These are phyloP conservation scores for Phascolomyces articulosus DNA, from an alignment of 371 early-diverging fungal genomes.

Conservation along the genomic window DNA sequence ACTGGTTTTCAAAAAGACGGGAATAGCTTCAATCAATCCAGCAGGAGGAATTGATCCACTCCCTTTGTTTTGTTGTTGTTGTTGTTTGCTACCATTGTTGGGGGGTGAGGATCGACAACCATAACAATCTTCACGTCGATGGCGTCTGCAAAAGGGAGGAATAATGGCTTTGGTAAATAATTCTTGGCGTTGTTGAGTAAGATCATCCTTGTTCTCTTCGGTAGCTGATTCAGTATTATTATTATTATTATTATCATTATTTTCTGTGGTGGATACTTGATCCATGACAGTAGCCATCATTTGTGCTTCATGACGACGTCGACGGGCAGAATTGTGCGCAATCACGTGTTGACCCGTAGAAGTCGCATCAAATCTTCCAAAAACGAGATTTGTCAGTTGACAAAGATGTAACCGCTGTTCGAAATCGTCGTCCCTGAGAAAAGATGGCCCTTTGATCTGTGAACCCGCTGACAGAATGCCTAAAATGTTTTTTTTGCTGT, in stretches of 20 bases:
- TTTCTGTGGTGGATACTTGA: neutral
- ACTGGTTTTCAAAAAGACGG: constrained; percentile 58
- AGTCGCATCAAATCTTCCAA: constrained; percentile 65
- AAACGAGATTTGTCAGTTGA: constrained; percentile 62
- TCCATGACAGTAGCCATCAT: constrained; percentile 27
- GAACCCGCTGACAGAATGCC: constrained; percentile 55
- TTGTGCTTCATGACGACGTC: constrained; percentile 34
- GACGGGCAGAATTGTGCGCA: constrained; percentile 36
- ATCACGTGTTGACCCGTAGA: constrained; percentile 43
- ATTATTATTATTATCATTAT: neutral
- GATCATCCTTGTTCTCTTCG: constrained; percentile 3
- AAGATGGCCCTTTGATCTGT: constrained; percentile 40
- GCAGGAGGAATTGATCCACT: neutral
- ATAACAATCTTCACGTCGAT: constrained; percentile 38
- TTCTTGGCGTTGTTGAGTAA: constrained; percentile 20
- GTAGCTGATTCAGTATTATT: constrained; percentile 13
- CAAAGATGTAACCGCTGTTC: constrained; percentile 64
- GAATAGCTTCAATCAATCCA: constrained; percentile 62
- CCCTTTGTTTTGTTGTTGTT: constrained; percentile 21
- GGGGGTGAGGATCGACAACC: constrained; percentile 27
- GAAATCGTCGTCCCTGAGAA: constrained; percentile 48
- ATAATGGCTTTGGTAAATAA: constrained; percentile 29
- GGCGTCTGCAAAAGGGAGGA: constrained; percentile 46
- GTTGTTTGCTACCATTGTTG: constrained; percentile 29
- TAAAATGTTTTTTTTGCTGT: too few relatives aligned